phyloP scores from a whole-genome alignment of 768 basidiomycete genomes.

The Suillus sp. region DNA sequence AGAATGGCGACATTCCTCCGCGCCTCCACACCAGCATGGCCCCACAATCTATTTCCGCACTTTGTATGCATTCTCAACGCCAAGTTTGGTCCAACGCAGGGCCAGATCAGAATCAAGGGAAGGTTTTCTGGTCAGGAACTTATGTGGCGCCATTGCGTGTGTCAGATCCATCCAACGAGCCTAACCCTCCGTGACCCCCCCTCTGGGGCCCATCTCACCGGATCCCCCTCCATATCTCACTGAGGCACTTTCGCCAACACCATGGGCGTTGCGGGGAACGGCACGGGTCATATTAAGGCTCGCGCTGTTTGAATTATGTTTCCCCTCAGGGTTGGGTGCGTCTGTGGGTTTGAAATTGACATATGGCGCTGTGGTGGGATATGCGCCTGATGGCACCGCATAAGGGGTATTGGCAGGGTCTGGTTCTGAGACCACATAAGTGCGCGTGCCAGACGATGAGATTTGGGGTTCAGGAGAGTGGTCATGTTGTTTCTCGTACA shows the following conservation, averaged over 20 bases:
- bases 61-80: slow-evolving; percentile 51
- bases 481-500: slow-evolving; percentile 68
- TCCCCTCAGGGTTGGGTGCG: slow-evolving; percentile 38
- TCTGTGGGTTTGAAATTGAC: slow-evolving; percentile 44
- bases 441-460: slow-evolving; percentile 50
- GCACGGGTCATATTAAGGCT: slow-evolving; percentile 43
- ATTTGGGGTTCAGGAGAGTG: slow-evolving; percentile 49
- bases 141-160: slow-evolving; percentile 40
- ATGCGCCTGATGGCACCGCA: slow-evolving; percentile 73
- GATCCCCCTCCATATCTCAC: slow-evolving; percentile 44
- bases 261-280: slow-evolving; percentile 42
- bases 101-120: slow-evolving; percentile 45
- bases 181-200: slow-evolving; percentile 47
- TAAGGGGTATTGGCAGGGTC: slow-evolving; percentile 63
- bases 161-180: slow-evolving; percentile 44
- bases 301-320: slow-evolving; percentile 47
- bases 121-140: slow-evolving; percentile 49
- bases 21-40: slow-evolving; percentile 7
- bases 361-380: slow-evolving; percentile 52
- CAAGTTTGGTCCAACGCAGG: slow-evolving; percentile 48
- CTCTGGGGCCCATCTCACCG: slow-evolving; percentile 46
- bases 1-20: slow-evolving; percentile 10
- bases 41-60: slow-evolving; percentile 40
- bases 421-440: slow-evolving; percentile 75
- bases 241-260: slow-evolving; percentile 51